Conservation (phyloP, 768 basidiomycete genomes). For the Boletus barrowsii region DNA sequence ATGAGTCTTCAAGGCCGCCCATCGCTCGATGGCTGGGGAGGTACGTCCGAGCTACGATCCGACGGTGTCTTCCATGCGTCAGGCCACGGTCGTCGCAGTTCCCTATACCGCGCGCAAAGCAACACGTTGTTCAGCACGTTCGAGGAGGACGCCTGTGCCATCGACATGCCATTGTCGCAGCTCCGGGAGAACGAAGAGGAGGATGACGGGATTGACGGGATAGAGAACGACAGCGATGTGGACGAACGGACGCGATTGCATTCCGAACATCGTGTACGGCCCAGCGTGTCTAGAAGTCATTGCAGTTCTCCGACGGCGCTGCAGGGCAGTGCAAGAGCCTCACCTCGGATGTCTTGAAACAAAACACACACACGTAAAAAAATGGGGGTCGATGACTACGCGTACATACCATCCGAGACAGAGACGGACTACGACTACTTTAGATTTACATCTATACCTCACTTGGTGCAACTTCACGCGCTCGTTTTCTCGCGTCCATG, state of each 20-base stretch:
- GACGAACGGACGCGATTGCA: slow-evolving; percentile 41
- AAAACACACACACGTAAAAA: background rate
- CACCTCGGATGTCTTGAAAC: slow-evolving; percentile 20
- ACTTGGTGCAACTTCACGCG: slow-evolving; percentile 10
- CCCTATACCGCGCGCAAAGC: slow-evolving; percentile 63
- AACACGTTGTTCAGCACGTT: slow-evolving; percentile 75
- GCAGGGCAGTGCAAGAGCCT: slow-evolving; percentile 26
- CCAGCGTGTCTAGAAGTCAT: slow-evolving; percentile 48
- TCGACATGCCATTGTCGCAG: slow-evolving; percentile 52
- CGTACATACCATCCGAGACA: slow-evolving; percentile 16
- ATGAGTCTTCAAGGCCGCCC: slow-evolving; percentile 77
- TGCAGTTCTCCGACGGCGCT: slow-evolving; percentile 47
- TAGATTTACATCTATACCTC: slow-evolving; percentile 27
- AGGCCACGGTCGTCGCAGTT: slow-evolving; percentile 62
- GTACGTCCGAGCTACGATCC: slow-evolving; percentile 30
- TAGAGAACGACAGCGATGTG: slow-evolving; percentile 44
- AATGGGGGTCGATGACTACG: background rate
- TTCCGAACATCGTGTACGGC: slow-evolving; percentile 25
- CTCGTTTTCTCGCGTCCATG: background rate
- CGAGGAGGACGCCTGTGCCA: slow-evolving; percentile 40
- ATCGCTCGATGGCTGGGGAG: slow-evolving; percentile 75
- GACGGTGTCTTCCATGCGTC: slow-evolving; percentile 28
- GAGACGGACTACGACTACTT: slow-evolving; percentile 26
- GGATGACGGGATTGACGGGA: slow-evolving; percentile 38
- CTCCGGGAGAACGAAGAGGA: slow-evolving; percentile 65